Evolutionary conservation across 495 filamentous ascomycete species (phyloP).

Genomic region (Aspergillus taichungensis): DNA sequence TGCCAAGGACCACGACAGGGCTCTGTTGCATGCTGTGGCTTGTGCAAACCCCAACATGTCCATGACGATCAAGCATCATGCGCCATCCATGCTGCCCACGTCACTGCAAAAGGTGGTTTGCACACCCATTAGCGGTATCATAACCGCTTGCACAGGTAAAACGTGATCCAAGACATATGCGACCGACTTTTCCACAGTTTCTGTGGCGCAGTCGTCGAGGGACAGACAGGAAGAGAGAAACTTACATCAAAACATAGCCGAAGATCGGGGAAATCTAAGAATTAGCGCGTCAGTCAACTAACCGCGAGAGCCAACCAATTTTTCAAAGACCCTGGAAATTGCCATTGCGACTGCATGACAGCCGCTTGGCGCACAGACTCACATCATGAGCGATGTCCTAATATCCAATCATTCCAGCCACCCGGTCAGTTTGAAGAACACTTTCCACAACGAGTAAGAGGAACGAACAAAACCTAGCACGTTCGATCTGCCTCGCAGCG

Average conservation of each 20-base stretch:
- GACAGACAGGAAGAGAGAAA: slow-evolving; percentile 6
- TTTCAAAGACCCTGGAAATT: slow-evolving; percentile 23
- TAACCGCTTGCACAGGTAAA: slow-evolving; percentile 3
- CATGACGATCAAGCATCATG: background rate
- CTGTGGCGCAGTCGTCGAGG: slow-evolving; percentile 21
- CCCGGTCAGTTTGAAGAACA: slow-evolving; percentile 22
- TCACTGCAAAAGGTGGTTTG: too few relatives aligned
- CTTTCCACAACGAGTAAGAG: slow-evolving; percentile 6
- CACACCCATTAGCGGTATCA: too few relatives aligned
- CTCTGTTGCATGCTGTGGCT: background rate
- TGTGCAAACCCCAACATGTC: background rate
- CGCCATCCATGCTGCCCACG: too few relatives aligned
- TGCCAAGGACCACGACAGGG: slow-evolving; percentile 16
- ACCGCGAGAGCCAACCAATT: slow-evolving; percentile 36
- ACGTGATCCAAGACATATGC: slow-evolving; percentile 33
- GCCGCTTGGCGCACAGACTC: slow-evolving; percentile 24
- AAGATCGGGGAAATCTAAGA: slow-evolving; percentile 41
- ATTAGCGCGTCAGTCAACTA: slow-evolving; percentile 33
- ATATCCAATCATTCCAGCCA: slow-evolving; percentile 42
- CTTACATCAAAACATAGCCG: slow-evolving; percentile 38
- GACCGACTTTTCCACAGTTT: slow-evolving; percentile 12
- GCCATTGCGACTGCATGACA: slow-evolving; percentile 25
- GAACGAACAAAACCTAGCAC: slow-evolving; percentile 71
- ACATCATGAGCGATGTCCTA: slow-evolving; percentile 43
- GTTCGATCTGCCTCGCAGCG: slow-evolving; percentile 46